Base-by-base conservation (phyloP, 768 basidiomycete genomes). In the Neoboletus magnificus region DNA sequence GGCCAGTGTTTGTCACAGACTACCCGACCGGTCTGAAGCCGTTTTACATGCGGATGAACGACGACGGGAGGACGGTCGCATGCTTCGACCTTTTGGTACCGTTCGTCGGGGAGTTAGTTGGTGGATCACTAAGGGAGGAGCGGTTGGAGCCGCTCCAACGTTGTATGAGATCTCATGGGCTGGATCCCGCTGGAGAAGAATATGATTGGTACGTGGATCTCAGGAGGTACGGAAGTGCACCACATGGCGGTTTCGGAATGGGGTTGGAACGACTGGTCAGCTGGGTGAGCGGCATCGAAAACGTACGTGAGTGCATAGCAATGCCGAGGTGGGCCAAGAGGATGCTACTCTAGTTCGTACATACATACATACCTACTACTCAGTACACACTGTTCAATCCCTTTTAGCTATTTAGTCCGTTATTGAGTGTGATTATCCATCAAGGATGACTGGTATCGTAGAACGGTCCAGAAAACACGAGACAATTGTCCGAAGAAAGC, bases 31-130 rank as follows among this genome's bases (percentile, higher is more conserved):
- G 67, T 2, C 70, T 92, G 58, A 99, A 99, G 71, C 94, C 97
- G 9, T 98, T 98, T 76, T 99, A 99, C 74, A 98, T 98, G 97
- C 84, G 91, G 35, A 68, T 67, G 40, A 92, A 91, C 64, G 75
- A 73, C 52, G 73, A 78, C 39, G 71, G 71, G 42, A 59, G 65
- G 57, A 88, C 91, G 0, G 93, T 92, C 4, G 92, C 87, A n/a
- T 98, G 96, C 73, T 97, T 99, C 64, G 97, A 99, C 68, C 78
- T 99, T 18, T 80, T 99, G 50, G 84, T 98, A 6, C 97, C 96
- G 0, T 73, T 80, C 23, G 74, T 93, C 1, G 96, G 96, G 5
- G 97, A 99, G 73, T 79, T 99, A 22, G 88, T 82, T 0, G 97
- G 97, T 1, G 97, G 97, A 4, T 95, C 92, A 39, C 76, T 98